Evolutionary conservation across 164 flowering plant species (phyloP), one percentile per base, ranked within the genome.

Genomic region (Houttuynia cordata): DNA sequence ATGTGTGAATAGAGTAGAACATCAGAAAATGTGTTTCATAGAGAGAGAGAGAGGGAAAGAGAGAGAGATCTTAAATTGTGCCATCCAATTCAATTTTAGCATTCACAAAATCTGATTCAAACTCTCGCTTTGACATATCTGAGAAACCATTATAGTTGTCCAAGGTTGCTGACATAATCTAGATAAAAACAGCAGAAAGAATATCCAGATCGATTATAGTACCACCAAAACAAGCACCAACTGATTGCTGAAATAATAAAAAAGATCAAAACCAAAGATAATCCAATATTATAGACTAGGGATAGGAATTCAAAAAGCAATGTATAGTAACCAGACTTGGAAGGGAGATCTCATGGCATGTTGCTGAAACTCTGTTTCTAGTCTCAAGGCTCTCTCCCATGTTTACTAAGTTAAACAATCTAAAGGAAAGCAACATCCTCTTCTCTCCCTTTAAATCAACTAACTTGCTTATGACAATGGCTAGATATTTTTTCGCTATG

Each of bases 91-190:
- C 78, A 63, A 70, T 62, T 45, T 70, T 80, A 39, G 57, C 57
- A 45, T 65, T 56, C 30, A 67, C 30, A 19, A 58, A 52, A 24
- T 69, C 73, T 22, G 64, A 8, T 59, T 56, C 66, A 54, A 54
- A 51, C 22, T 66, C 74, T 61, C 63, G 70, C 58, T 62, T 61
- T 51, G 53, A 51, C 64, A 67, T 68, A 50, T 64, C 79, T 51
- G 66, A 60, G 51, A 57, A 41, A 61, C 73, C 81, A 74, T 70
- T 45, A 62, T 78, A 88, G 65, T 91, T 91, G 65, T 86, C 94
- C 80, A 91, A 69, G 42, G 80, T 80, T 57, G 74, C 97, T 25
- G 81, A 67, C 62, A 91, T 74, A 45, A 91, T 85, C 97, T 91
- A 78, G 67, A 71, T 63, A 67, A 53, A 60, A 61, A 8, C 49